Conservation (phyloP, 345 rosid species). For the Acer negundo region DNA sequence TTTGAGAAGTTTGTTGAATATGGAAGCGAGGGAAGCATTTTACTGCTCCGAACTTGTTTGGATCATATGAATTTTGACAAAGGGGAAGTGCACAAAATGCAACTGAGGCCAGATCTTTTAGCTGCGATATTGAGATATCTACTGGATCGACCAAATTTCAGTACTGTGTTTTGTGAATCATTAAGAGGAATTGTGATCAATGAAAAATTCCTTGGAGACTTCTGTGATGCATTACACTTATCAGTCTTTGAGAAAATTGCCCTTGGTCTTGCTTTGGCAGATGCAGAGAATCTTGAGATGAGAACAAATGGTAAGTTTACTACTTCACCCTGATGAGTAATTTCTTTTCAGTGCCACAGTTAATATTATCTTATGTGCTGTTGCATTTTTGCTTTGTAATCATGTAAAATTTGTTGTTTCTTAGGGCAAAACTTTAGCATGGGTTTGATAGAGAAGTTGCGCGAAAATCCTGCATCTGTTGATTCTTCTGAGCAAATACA, state of each 20-base stretch:
- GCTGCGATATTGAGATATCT: slow-evolving; percentile 31
- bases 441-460: slow-evolving; percentile 35
- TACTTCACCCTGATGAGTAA: neutral
- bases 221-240: slow-evolving; percentile 23
- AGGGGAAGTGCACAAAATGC: slow-evolving; percentile 22
- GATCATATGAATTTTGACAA: slow-evolving; percentile 19
- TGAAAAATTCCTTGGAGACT: slow-evolving; percentile 29
- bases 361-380: neutral
- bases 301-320: slow-evolving; percentile 29
- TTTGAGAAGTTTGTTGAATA: slow-evolving; percentile 30
- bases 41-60: slow-evolving; percentile 34
- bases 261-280: slow-evolving; percentile 38
- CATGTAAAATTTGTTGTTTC: neutral
- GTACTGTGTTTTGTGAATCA: slow-evolving; percentile 29
- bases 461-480: slow-evolving; percentile 27
- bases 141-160: slow-evolving; percentile 36
- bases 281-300: slow-evolving; percentile 24
- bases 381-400: neutral
- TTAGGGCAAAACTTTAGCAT: slow-evolving; percentile 39
- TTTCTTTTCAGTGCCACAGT: neutral
- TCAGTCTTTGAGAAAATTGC: slow-evolving; percentile 37
- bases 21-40: slow-evolving; percentile 33
- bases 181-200: slow-evolving; percentile 24
- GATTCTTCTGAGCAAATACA: slow-evolving; percentile 32
- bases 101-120: slow-evolving; percentile 25